Conservation (phyloP, 1,139 yeast genomes). For the Diutina siamensis region DNA sequence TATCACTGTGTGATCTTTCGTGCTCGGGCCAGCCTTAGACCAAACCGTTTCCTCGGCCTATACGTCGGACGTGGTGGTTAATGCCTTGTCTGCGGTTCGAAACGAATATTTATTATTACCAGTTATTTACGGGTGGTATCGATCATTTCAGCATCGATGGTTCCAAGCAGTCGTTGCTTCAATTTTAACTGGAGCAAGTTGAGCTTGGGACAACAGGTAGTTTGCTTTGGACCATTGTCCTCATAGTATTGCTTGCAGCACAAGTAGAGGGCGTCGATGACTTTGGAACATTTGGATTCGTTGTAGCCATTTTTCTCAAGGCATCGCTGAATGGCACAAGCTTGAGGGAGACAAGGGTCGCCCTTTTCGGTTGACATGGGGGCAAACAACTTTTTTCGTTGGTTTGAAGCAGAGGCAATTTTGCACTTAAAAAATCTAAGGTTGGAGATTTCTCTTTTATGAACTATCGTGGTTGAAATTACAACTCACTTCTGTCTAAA, state of each 20-base stretch:
- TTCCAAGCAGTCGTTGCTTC: conserved; percentile 41
- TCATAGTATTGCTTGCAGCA: conserved; percentile 51
- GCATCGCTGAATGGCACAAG: conserved; percentile 64
- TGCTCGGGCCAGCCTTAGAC: conserved; percentile 93
- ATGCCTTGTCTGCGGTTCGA: conserved; percentile 56
- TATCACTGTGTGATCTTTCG: conserved; percentile 43
- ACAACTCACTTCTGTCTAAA: conserved; percentile 15
- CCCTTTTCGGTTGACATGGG: background rate
- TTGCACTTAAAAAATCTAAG: no score
- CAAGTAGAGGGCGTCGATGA: conserved; percentile 46
- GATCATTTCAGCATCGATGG: conserved; percentile 40
- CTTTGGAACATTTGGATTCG: conserved; percentile 49
- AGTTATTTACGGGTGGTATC: conserved; percentile 9
- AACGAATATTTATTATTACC: conserved; percentile 35
- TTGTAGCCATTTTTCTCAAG: conserved; percentile 39
- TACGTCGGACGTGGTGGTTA: conserved; percentile 44
- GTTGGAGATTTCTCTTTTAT: no score
- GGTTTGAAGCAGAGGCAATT: no score
- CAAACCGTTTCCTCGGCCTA: conserved; percentile 46
- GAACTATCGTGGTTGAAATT: no score
- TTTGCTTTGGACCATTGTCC: conserved; percentile 39
- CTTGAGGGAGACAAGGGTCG: conserved; percentile 26
- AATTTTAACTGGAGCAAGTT: conserved; percentile 43
- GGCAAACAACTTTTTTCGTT: no score
- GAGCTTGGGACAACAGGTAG: conserved; percentile 58